Evolutionary conservation across 495 filamentous ascomycete genomes (phyloP).

Genomic region (Trichoderma erinaceum): DNA sequence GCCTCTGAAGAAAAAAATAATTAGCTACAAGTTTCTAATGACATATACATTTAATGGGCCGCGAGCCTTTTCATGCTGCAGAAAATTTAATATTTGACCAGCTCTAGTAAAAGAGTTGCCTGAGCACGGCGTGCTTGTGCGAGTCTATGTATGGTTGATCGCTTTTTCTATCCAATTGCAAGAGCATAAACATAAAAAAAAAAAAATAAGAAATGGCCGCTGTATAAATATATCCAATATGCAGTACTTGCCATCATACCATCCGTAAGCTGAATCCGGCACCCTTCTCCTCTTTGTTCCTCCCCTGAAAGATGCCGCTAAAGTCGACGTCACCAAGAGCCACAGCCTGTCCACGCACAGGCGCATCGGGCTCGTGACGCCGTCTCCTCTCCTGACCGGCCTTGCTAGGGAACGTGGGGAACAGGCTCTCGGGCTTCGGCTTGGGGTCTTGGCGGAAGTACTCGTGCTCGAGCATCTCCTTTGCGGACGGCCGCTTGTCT

Average conservation of each 20-base stretch:
- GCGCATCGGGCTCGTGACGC: conserved; percentile 72
- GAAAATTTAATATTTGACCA: neutral
- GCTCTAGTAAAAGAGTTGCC: too few relatives aligned
- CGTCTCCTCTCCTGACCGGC: conserved; percentile 84
- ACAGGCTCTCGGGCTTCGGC: conserved; percentile 79
- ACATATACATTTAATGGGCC: conserved; percentile 19
- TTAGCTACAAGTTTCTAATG: conserved; percentile 29
- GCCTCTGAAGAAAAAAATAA: conserved; percentile 20
- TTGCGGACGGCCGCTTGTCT: conserved; percentile 58
- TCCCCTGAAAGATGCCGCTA: conserved; percentile 67
- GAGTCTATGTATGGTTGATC: too few relatives aligned
- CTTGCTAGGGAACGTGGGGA: conserved; percentile 89
- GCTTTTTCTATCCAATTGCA: too few relatives aligned
- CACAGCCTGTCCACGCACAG: conserved; percentile 68
- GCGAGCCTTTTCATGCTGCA: neutral
- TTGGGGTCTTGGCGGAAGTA: conserved; percentile 89
- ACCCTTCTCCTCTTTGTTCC: conserved; percentile 67
- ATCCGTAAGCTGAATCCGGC: conserved; percentile 78
- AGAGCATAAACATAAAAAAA: too few relatives aligned
- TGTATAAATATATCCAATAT: too few relatives aligned
- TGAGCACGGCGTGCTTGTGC: too few relatives aligned
- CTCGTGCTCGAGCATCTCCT: conserved; percentile 62
- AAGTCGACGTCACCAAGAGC: conserved; percentile 63
- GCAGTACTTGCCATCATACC: conserved; percentile 28
- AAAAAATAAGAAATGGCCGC: too few relatives aligned